Evolutionary conservation across 805 yeast species (phyloP), one percentile per base, ranked within the genome.

Genomic region (Cyberlindnera mycetangii): DNA sequence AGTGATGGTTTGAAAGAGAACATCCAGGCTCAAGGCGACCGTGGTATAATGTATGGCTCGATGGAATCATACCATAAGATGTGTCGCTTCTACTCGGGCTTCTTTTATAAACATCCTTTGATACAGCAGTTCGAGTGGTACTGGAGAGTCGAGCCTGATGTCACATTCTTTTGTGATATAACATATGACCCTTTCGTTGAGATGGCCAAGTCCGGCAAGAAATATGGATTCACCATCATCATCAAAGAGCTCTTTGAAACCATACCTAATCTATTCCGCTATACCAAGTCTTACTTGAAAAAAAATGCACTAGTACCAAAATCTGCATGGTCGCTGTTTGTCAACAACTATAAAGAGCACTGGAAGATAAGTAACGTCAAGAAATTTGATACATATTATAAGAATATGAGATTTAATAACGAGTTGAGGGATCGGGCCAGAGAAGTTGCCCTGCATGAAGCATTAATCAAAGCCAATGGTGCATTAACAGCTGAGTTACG

Each of bases 131-230:
- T 80, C 44, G 89, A 89, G 49, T 92, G 96, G 95, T 92, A 89
- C 66, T 90, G 97, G 97, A 74, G 98, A 44, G 89, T 93, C 11
- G 99, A 93, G 64, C 98, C 98, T 3, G 85, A 85, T 52, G 93
- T 92, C 32, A 83, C 86, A 52, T 89, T 88, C 60, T 89, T 74
- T 61, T 92, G 99, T 66, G 97, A 92, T 62, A 65, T 89, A 43
- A 84, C 96, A 0, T 89, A 90, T 65, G 98, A 92, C 65, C 96
- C 97, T 12, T 93, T 92, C 59, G 53, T 74, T 14, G 88, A 85
- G 56, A 89, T 92, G 97, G 76, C 76, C 40, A 70, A 69, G 39
- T 58, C 61, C 47, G 76, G 78, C 36, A 90, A 90, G 64, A 77
- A 75, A 53, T 90, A 90, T 59, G 98, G 96, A 0, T 93, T 87